phyloP scores from a whole-genome alignment of 345 rosid species.

The Mangifera indica region DNA sequence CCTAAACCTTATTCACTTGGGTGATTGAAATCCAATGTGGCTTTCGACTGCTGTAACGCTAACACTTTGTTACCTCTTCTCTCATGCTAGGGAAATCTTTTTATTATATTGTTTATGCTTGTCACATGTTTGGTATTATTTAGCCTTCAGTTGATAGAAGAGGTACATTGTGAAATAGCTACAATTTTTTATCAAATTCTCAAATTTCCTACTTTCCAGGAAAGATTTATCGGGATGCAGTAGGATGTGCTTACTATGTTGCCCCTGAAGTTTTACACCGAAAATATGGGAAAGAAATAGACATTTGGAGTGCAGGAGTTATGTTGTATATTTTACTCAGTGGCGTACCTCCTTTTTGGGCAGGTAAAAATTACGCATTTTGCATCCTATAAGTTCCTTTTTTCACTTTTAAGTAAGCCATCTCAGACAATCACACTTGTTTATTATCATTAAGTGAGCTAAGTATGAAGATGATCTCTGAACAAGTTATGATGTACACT shows the following conservation, averaged over 20 bases:
- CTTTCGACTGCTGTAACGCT: not conserved
- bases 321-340: constrained; percentile 81
- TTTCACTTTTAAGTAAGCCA: not conserved
- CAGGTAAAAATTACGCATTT: constrained; percentile 44
- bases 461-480: not conserved
- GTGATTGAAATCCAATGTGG: not conserved
- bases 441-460: not conserved
- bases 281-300: constrained; percentile 78
- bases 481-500: constrained; percentile 6
- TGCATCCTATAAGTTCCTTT: not conserved
- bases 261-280: constrained; percentile 83
- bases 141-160: too few relatives aligned
- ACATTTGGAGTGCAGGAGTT: constrained; percentile 91
- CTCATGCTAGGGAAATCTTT: not conserved
- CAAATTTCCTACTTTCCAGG: constrained; percentile 39
- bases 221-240: constrained; percentile 64
- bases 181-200: not conserved
- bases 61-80: not conserved
- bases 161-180: too few relatives aligned
- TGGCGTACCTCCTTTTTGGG: constrained; percentile 98
- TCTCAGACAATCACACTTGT: not conserved
- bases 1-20: not conserved
- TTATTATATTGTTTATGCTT: not conserved
- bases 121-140: not conserved
- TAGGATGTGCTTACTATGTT: constrained; percentile 86